These are phyloP conservation scores for Leccinum longicurvipes DNA, from an alignment of 768 basidiomycete species.

Conservation along the genomic window DNA sequence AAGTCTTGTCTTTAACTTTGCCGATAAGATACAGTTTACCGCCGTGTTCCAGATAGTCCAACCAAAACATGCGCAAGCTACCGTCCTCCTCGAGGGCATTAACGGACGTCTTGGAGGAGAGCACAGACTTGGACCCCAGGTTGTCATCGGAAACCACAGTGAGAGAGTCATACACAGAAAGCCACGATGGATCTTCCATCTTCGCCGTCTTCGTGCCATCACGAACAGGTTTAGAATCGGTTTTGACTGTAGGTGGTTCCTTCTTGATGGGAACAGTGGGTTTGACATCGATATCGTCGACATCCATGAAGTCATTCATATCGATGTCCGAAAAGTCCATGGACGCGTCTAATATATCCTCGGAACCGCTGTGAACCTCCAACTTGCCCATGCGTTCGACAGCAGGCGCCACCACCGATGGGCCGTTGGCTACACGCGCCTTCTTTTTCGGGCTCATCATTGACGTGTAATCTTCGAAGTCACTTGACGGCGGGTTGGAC, in stretches of 20 bases:
- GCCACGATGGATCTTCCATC: conserved; percentile 60
- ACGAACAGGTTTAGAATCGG: conserved; percentile 15
- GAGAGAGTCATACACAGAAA: conserved; percentile 72
- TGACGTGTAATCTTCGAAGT: conserved; percentile 47
- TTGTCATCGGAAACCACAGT: conserved; percentile 58
- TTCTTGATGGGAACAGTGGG: conserved; percentile 33
- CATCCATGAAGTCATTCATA: conserved; percentile 54
- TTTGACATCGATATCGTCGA: conserved; percentile 52
- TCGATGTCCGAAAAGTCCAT: conserved; percentile 55
- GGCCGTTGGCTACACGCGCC: conserved; percentile 40
- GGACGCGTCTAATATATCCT: conserved; percentile 48
- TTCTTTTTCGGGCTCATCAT: conserved; percentile 72
- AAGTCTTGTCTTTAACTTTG: conserved; percentile 79
- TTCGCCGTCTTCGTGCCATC: conserved; percentile 28
- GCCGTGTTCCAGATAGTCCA: conserved; percentile 87
- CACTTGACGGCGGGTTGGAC: conserved; percentile 39
- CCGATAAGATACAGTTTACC: conserved; percentile 88
- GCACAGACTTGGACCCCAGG: conserved; percentile 43
- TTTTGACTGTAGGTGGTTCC: neutral
- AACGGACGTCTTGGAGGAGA: conserved; percentile 39
- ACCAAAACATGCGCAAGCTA: conserved; percentile 89
- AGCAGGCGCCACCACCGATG: conserved; percentile 48
- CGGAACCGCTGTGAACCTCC: conserved; percentile 53
- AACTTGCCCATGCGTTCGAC: conserved; percentile 56
- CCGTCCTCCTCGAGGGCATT: conserved; percentile 80